Evolutionary conservation across 2,329 filamentous ascomycete species (phyloP), one percentile per base, ranked within the genome.

Genomic region (Reticulascus tulasneorum): DNA sequence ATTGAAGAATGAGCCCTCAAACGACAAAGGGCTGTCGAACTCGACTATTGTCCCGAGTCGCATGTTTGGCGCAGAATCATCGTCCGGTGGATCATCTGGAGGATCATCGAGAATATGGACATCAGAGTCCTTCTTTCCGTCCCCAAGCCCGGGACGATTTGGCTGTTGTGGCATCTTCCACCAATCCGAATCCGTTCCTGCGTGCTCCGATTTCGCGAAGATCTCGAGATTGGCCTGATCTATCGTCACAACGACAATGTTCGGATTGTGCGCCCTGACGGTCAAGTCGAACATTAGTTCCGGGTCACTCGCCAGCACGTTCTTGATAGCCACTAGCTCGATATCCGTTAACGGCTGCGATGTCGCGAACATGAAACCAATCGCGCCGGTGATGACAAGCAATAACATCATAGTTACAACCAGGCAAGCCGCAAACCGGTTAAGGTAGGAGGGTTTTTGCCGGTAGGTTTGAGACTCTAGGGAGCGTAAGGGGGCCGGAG

Each of bases 221-320:
- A 98, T 77, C 52, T 94, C 89, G 38, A 97, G 73, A 56, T 97
- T 89, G 54, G 94, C 84, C 29, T 90, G 82, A 45, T 86, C 82
- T 23, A 98, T 79, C 3, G 84, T 84, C 26, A 98, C 84, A 3
- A 88, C 81, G 24, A 97, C 84, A 25, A 96, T 81, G 50, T 97
- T 98, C 1, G 91, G 90, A 56, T 98, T 98, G 50, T 91, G 73
- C 1, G 91, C 93, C 48, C 79, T 79, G 41, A 98, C 87, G 15
- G 86, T 79, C 31, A 98, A 66, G 59, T 98, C 91, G 52, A 97
- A 77, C 79, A 98, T 95, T 26, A 98, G 75, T 57, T 97, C 90
- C 58, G 95, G 87, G 59, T 95, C 87, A 50, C 87, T 95, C 3
- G 90, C 90, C 31, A 97, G 75, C 17, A 98, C 88, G 48, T 95